Base-by-base conservation (phyloP, 2,329 filamentous ascomycete species). In the Hypoxylon sp. region DNA sequence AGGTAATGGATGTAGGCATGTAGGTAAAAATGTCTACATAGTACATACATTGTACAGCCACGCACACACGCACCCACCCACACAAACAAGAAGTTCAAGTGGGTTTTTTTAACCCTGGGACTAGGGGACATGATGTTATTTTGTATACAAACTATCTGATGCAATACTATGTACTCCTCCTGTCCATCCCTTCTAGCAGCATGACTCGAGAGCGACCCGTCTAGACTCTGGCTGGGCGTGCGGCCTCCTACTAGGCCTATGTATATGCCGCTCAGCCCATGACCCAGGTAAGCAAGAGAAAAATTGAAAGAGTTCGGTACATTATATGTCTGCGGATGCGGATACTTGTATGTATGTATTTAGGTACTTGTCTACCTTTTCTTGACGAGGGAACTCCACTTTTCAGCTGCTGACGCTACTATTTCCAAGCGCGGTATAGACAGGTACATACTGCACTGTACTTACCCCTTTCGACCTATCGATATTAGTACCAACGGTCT, bases 321-420 rank as follows among this genome's bases (percentile, higher is more conserved):
- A 47, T 33, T 62, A 31, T 62, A 50, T 55, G 9, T 46, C 48
- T 24, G 33, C 33, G 31, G 17, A 8, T 35, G 37, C 13, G 35
- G 39, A 29, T 50, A 33, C 31, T 37, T 46, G 46, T 50, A n/a
- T 61, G 10, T 26, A 63, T 55, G 55, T 63, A 63, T 39, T 26
- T 37, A 67, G 26, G 60, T 64, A 68, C 50, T 58, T 53, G 55
- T 44, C 26, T 59, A 58, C 54, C 6, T 22, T 22, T 9, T 31
- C 24, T 60, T 6, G n/a, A 61, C 35, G 19, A 31, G 37, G 29
- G 17, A 59, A 59, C 66, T 66, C 69, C 69, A 71, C 69, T 71
- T 69, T 71, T 69, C 66, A 71, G 69, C 66, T 71, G 69, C 66
- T 71, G 62, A 71, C 66, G 69, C 65, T 66, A 54, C 52, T 66